phyloP scores from a whole-genome alignment of 495 filamentous ascomycete species.

The Trypethelium eluteriae region DNA sequence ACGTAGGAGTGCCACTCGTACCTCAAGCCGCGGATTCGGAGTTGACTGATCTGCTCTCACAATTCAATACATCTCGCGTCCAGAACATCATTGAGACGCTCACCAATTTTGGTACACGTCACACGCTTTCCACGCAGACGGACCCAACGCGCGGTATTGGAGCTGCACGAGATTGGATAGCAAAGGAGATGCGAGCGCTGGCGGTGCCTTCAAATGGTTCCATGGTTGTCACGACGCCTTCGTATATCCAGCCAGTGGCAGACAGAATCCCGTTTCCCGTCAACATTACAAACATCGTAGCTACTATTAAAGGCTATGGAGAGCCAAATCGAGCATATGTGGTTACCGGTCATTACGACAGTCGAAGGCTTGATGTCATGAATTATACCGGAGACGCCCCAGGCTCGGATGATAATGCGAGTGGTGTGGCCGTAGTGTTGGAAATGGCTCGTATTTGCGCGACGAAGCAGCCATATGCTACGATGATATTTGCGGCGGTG shows the following conservation, averaged over 20 bases:
- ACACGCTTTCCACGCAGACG: constrained; percentile 45
- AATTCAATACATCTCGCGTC: constrained; percentile 39
- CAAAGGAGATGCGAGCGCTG: constrained; percentile 36
- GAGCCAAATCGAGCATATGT: constrained; percentile 45
- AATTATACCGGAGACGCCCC: constrained; percentile 46
- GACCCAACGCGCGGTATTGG: constrained; percentile 44
- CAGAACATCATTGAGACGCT: constrained; percentile 42
- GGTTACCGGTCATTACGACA: constrained; percentile 49
- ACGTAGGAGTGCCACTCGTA: constrained; percentile 33
- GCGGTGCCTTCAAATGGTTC: constrained; percentile 35
- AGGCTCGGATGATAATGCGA: constrained; percentile 48
- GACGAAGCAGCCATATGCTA: constrained; percentile 38
- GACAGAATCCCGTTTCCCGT: constrained; percentile 41
- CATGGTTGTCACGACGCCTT: constrained; percentile 39
- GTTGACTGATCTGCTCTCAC: constrained; percentile 37
- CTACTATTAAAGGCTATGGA: constrained; percentile 42
- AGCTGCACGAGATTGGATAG: constrained; percentile 48
- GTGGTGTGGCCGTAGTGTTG: constrained; percentile 38
- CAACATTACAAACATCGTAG: constrained; percentile 45
- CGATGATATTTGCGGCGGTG: constrained; percentile 46
- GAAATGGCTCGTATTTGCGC: constrained; percentile 46
- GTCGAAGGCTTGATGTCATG: constrained; percentile 40
- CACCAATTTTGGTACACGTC: constrained; percentile 46
- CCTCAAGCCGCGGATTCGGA: constrained; percentile 43
- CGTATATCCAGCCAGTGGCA: constrained; percentile 41